Conservation (phyloP, 2,329 filamentous ascomycete species). For the Fusarium veterinarium region DNA sequence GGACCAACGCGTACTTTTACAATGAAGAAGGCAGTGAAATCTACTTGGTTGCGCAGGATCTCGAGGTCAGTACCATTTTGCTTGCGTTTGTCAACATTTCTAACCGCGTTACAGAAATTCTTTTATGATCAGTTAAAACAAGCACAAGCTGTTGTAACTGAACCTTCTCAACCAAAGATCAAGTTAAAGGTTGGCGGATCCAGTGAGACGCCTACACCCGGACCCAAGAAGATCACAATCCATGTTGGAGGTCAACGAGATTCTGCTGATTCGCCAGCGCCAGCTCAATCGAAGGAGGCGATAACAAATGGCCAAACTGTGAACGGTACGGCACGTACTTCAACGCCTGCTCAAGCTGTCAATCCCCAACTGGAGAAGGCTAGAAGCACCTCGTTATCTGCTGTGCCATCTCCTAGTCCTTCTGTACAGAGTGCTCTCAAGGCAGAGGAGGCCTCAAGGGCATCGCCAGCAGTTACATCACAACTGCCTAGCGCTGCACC, state of each 20-base stretch:
- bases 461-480: constrained; percentile 43
- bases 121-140: constrained; percentile 76
- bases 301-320: constrained; percentile 35
- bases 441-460: constrained; percentile 49
- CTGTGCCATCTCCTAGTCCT: constrained; percentile 58
- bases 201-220: constrained; percentile 55
- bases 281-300: constrained; percentile 40
- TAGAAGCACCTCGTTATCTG: constrained; percentile 54
- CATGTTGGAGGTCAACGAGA: constrained; percentile 72
- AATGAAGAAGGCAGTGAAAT: constrained; percentile 94
- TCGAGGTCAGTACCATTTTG: constrained; percentile 69
- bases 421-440: constrained; percentile 51
- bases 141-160: constrained; percentile 77
- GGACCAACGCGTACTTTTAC: constrained; percentile 88
- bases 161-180: constrained; percentile 80
- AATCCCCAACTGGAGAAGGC: constrained; percentile 51
- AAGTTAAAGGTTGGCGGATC: constrained; percentile 77
- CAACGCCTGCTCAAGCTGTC: constrained; percentile 34
- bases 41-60: constrained; percentile 77
- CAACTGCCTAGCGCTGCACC: constrained; percentile 30
- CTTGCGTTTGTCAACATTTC: background rate
- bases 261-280: constrained; percentile 63
- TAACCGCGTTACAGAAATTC: constrained; percentile 64
- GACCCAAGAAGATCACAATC: constrained; percentile 75
- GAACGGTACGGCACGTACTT: constrained; percentile 37